Percentiles rank a stretch among this genome's conserved stretches.
Conservation (phyloP, 208 protist species). For the Leishmania braziliensis region DNA sequence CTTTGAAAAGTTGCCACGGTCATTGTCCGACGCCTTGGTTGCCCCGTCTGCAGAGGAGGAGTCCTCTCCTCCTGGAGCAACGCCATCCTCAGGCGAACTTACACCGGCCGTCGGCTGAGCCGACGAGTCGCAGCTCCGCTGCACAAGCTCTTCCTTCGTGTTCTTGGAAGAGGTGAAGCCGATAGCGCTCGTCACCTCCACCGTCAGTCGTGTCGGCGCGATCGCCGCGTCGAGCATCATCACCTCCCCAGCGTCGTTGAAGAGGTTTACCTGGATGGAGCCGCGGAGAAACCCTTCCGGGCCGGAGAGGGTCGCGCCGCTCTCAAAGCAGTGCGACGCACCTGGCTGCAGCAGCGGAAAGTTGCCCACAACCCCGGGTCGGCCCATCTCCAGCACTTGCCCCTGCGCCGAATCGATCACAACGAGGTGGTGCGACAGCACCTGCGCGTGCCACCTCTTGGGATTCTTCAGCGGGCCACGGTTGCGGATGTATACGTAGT, state of each 20-base stretch:
- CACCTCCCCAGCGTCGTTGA: slow-evolving; percentile 71
- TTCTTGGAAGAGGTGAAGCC: slow-evolving; percentile 17
- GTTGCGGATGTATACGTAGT: slow-evolving; percentile 83
- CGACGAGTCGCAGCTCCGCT: slow-evolving; percentile 15
- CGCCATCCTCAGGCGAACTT: neutral
- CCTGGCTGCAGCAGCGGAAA: slow-evolving; percentile 72
- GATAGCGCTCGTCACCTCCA: slow-evolving; percentile 28
- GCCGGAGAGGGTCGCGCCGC: slow-evolving; percentile 59
- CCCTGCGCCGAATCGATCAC: slow-evolving; percentile 53
- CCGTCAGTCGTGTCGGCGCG: slow-evolving; percentile 63
- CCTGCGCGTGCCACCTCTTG: slow-evolving; percentile 74
- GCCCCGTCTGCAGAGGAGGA: neutral
- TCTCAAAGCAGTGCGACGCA: slow-evolving; percentile 78
- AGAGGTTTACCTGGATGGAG: slow-evolving; percentile 83
- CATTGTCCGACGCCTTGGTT: neutral
- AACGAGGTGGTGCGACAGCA: slow-evolving; percentile 80
- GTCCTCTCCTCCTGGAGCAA: too few relatives aligned
- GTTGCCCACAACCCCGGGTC: slow-evolving; percentile 79
- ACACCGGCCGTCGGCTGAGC: neutral
- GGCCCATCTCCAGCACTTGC: slow-evolving; percentile 66
- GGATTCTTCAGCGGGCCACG: slow-evolving; percentile 51
- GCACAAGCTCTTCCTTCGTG: slow-evolving; percentile 27
- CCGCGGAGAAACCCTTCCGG: slow-evolving; percentile 73
- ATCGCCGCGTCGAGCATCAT: slow-evolving; percentile 74
- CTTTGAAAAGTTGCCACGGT: neutral